Evolutionary conservation across 108 stramenopile species (phyloP), one percentile per base, ranked within the genome.

Genomic region (Thalassiosira profunda): DNA sequence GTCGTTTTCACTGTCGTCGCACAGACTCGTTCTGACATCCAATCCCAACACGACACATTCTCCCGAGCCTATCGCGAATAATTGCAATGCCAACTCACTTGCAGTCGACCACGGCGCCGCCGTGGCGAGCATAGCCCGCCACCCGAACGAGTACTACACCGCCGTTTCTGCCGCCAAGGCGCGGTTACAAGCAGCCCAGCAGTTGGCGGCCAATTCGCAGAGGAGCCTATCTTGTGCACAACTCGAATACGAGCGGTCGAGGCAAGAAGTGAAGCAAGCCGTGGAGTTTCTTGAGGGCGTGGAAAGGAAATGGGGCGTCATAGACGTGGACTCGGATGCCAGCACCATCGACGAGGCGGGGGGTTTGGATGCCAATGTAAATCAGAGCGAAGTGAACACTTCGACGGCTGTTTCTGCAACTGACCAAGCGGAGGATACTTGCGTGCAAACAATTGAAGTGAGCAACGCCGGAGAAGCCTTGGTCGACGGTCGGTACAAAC

Each of bases 301-400:
- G 15, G 67, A 68, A 29, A 9, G 17, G 23, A 21, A 18, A 33
- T 68, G 67, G 67, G 67, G 56, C 1, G 67, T 68, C 9, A 26
- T 68, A 17, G 33, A 57, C n/a, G 15, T 68, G n/a, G 54, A 67
- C 0, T 5, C 4, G 6, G 53, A 42, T 6, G 66, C 44, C 4
- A 29, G 28, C 20, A 28, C 43, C 5, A 25, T 26, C 41, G 9
- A 61, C 0, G 12, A 36, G 15, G 24, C n/a, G 28, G 26, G 3
- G n/a, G 23, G 5, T 2, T 24, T 2, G 24, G 9, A 15, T 48
- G 47, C 24, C 6, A 26, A n/a, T 9, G 17, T 15, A 2, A n/a
- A 2, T 4, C 25, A 48, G 10, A 10, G 14, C 14, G 11, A 40
- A 14, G 38, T 11, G 38, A 40, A 40, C 10, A 10, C 11, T 40